Base-by-base conservation (phyloP, 768 basidiomycete species). In the Leccinum variicolor region DNA sequence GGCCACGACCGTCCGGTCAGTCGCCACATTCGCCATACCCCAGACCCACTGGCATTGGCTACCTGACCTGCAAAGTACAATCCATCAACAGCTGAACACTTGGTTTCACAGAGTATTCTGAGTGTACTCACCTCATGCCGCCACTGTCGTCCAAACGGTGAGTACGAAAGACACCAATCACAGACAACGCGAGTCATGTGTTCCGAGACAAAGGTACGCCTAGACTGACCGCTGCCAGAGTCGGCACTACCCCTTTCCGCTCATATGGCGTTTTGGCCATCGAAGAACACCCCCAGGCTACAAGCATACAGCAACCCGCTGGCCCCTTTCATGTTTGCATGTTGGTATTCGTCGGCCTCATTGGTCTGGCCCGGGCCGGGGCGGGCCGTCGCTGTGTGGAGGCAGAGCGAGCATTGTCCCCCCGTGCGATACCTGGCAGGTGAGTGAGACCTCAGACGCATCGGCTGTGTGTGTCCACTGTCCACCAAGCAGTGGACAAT, bases 401-500 rank as follows among this genome's bases (percentile, higher is more conserved):
- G n/a, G 60, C 7, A 47, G 14, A 19, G 15, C 7, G 15, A 39
- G 28, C 23, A 43, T 34, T 36, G 25, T 25, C 23, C 25, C 25
- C 47, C 28, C 10, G 14, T 39, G 21, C 14, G 23, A 33, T 23
- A 23, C 14, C 9, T 15, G 23, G 10, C 61, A 39, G 47, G 52
- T 43, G 43, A 9, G 17, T 26, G n/a, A 26, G 26, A 34, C 10
- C 15, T 31, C 29, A 31, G 11, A 31, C 29, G 29, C 25, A 23
- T 13, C 25, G 13, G 33, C 17, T 41, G 10, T 23, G 11, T 31
- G n/a, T 19, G 28, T n/a, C 28, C 9, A 28, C 9, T 10, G 28
- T 17, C 46, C 17, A 23, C 23, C 34, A 23, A 15, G 28, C 2
- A 34, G 62, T 62, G 47, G 33, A 62, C 53, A 57, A 61, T 47